These are phyloP conservation scores for Metschnikowia similis DNA, from an alignment of 805 yeast genomes.

Conservation along the genomic window DNA sequence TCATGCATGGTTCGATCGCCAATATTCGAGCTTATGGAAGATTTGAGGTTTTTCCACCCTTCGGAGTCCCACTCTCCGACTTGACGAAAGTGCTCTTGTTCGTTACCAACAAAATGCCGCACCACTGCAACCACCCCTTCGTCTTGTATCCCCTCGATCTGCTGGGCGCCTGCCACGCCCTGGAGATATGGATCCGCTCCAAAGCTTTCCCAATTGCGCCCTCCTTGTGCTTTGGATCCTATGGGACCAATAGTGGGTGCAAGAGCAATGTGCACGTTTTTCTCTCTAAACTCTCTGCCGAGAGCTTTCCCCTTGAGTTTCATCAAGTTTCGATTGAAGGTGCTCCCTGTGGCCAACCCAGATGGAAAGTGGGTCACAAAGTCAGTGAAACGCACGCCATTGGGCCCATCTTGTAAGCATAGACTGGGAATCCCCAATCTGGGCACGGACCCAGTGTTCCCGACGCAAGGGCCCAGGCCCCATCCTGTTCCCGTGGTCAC, in stretches of 20 bases:
- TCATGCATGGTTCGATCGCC: slow-evolving; percentile 63
- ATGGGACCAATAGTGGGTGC: slow-evolving; percentile 61
- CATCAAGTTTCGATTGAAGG: slow-evolving; percentile 51
- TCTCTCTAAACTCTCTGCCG: slow-evolving; percentile 50
- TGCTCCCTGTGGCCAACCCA: slow-evolving; percentile 55
- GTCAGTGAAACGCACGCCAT: slow-evolving; percentile 56
- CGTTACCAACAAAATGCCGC: slow-evolving; percentile 57
- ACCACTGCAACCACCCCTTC: slow-evolving; percentile 56
- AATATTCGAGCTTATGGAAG: slow-evolving; percentile 48
- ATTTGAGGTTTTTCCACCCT: slow-evolving; percentile 40
- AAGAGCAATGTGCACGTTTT: slow-evolving; percentile 52
- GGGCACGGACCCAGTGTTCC: slow-evolving; percentile 57
- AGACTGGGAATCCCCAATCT: slow-evolving; percentile 50
- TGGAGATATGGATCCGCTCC: slow-evolving; percentile 60
- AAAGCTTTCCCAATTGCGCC: slow-evolving; percentile 63
- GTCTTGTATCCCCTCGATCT: slow-evolving; percentile 53
- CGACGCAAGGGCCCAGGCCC: slow-evolving; percentile 60
- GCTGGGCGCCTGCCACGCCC: slow-evolving; percentile 50
- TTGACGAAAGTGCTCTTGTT: slow-evolving; percentile 59
- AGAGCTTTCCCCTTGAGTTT: slow-evolving; percentile 52
- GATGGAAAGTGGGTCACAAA: slow-evolving; percentile 54
- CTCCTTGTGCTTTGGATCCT: slow-evolving; percentile 59
- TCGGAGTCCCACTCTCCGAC: slow-evolving; percentile 45
- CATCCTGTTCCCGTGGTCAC: slow-evolving; percentile 62
- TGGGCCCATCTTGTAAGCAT: slow-evolving; percentile 62